phyloP scores from a whole-genome alignment of 371 early-diverging fungal species.

The Syncephalastrum contaminatum region DNA sequence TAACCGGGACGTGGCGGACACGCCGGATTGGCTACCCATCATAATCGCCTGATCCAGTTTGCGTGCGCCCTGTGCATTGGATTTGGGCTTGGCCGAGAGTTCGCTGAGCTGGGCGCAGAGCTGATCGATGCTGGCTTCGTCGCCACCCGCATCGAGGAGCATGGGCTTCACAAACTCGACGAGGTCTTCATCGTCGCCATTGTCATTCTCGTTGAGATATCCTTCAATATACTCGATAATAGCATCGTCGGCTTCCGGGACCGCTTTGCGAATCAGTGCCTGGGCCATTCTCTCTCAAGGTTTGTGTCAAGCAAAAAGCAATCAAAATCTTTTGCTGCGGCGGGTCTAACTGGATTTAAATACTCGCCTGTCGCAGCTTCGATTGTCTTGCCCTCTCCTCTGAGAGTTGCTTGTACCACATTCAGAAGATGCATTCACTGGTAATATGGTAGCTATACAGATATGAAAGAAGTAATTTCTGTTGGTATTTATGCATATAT shows the following conservation, averaged over 20 bases:
- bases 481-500: too few relatives aligned
- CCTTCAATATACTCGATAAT: conserved; percentile 82
- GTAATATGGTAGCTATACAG: too few relatives aligned
- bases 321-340: not conserved
- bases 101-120: conserved; percentile 64
- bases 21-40: conserved; percentile 52
- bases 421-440: too few relatives aligned
- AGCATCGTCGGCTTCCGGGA: conserved; percentile 75
- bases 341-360: too few relatives aligned
- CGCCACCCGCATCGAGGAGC: conserved; percentile 75
- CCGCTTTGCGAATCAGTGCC: conserved; percentile 58
- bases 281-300: conserved; percentile 24
- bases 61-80: conserved; percentile 15
- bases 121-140: conserved; percentile 57
- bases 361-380: too few relatives aligned
- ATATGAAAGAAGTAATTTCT: too few relatives aligned
- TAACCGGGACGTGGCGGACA: conserved; percentile 58
- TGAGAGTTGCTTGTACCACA: too few relatives aligned
- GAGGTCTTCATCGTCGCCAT: conserved; percentile 71
- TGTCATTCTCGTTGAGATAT: conserved; percentile 74
- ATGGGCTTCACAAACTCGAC: conserved; percentile 90
- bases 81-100: conserved; percentile 32
- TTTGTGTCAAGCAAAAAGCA: not conserved
- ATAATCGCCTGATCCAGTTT: conserved; percentile 61
- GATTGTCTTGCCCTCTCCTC: too few relatives aligned